Evolutionary conservation across 176 grass and related monocot genomes (phyloP).

Genomic region (Phragmites australis): DNA sequence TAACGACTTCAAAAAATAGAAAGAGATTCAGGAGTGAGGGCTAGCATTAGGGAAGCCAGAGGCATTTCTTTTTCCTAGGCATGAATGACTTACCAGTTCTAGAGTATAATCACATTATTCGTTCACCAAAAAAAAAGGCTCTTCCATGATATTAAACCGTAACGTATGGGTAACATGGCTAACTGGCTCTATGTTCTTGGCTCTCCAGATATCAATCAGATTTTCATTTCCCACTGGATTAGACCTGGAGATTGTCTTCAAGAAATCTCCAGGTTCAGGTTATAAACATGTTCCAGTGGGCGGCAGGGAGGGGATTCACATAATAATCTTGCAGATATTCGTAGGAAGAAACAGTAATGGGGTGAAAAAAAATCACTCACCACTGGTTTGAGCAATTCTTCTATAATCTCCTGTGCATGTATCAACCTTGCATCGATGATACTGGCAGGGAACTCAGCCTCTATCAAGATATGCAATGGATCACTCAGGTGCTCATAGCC

Average conservation of each 20-base stretch:
- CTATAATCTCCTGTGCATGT: conserved; percentile 87
- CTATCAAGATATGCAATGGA: conserved; percentile 93
- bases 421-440: conserved; percentile 84
- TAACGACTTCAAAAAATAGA: neutral
- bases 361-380: conserved; percentile 42
- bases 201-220: neutral
- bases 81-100: neutral
- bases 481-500: conserved; percentile 93
- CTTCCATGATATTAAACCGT: neutral
- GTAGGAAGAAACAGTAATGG: neutral
- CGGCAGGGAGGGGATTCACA: neutral
- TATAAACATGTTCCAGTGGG: neutral
- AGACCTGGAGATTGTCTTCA: neutral
- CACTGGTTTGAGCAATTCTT: conserved; percentile 94
- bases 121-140: neutral
- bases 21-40: neutral
- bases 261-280: conserved; percentile 14
- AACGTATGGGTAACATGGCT: too few species aligned
- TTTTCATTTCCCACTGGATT: neutral
- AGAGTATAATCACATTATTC: neutral
- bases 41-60: neutral
- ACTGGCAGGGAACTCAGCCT: conserved; percentile 84
- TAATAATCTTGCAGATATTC: conserved; percentile 19
- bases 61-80: neutral
- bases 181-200: neutral